Evolutionary conservation across 208 protist genomes (phyloP).

Genomic region (Trypanosomatidae sp.): DNA sequence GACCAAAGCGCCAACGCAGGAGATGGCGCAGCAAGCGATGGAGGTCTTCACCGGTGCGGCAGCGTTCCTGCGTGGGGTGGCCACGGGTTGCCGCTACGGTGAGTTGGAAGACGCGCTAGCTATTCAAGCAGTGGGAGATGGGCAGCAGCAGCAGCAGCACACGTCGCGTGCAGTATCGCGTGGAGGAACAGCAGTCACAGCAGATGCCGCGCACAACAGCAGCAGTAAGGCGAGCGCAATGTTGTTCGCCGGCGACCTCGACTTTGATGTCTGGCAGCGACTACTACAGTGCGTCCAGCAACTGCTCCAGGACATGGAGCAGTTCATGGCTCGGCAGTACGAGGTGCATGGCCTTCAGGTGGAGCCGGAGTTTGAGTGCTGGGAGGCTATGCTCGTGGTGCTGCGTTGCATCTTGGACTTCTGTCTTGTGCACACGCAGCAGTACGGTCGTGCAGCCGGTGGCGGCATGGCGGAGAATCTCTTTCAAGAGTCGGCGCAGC

Average conservation of each 20-base stretch:
- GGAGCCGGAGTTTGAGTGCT: conserved; percentile 88
- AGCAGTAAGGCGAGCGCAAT: not conserved
- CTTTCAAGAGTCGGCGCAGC: conserved; percentile 53
- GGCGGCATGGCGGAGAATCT: conserved; percentile 45
- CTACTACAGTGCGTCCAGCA: conserved; percentile 55
- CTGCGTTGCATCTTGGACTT: conserved; percentile 75
- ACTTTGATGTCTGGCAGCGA: conserved; percentile 52
- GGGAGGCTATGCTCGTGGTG: conserved; percentile 73
- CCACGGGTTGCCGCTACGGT: conserved; percentile 65
- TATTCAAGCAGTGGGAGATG: conserved; percentile 37
- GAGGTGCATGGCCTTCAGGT: conserved; percentile 25
- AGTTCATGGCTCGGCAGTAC: conserved; percentile 50
- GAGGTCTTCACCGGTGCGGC: conserved; percentile 83
- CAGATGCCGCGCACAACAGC: not conserved
- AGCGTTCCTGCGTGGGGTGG: conserved; percentile 70
- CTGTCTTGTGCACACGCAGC: conserved; percentile 61
- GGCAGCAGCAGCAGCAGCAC: not conserved
- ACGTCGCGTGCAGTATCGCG: not conserved
- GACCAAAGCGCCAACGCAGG: not conserved
- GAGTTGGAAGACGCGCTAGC: conserved; percentile 33
- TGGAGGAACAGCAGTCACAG: not conserved
- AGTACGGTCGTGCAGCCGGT: conserved; percentile 32
- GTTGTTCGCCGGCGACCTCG: conserved; percentile 43
- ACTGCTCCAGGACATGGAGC: conserved; percentile 63
- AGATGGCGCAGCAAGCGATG: conserved; percentile 38